These are phyloP conservation scores for Heterobasidion annosum DNA, from an alignment of 1,284 basidiomycete species.

Conservation along the genomic window DNA sequence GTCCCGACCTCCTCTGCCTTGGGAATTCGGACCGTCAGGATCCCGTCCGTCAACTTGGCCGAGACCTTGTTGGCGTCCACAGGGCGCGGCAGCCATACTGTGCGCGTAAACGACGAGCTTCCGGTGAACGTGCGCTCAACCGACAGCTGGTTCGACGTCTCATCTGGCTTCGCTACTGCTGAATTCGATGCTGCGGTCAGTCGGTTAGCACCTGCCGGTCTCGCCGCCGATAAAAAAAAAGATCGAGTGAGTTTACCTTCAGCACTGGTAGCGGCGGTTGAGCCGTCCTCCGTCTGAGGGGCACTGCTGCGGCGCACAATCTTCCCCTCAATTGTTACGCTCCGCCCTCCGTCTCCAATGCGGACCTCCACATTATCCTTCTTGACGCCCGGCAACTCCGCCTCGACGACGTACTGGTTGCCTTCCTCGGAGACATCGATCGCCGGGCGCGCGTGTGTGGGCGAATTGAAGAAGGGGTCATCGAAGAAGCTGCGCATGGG, in stretches of 20 bases:
- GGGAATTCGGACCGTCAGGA: conserved; percentile 54
- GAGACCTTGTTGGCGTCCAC: conserved; percentile 49
- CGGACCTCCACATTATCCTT: conserved; percentile 69
- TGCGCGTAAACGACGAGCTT: conserved; percentile 51
- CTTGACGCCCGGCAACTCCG: conserved; percentile 70
- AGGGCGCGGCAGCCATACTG: conserved; percentile 58
- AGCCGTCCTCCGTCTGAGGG: conserved; percentile 1
- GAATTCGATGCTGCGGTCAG: neutral
- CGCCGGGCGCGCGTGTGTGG: conserved; percentile 32
- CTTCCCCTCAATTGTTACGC: conserved; percentile 64
- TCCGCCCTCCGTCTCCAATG: conserved; percentile 60
- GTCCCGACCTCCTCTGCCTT: conserved; percentile 50
- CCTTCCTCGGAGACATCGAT: conserved; percentile 61
- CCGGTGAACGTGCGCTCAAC: conserved; percentile 50
- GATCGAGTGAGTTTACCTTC: neutral
- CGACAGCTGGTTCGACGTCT: conserved; percentile 37
- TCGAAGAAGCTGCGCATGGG: conserved; percentile 30
- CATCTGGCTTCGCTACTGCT: conserved; percentile 13
- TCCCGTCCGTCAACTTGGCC: conserved; percentile 61
- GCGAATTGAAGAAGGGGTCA: conserved; percentile 39
- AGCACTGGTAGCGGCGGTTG: neutral
- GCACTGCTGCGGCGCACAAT: conserved; percentile 19
- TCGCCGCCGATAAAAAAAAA: too few species aligned
- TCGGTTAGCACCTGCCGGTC: neutral
- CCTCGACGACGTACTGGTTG: conserved; percentile 59